Evolutionary conservation across 116 monocot genomes (phyloP).

Genomic region (Papilionanthe hybrid): DNA sequence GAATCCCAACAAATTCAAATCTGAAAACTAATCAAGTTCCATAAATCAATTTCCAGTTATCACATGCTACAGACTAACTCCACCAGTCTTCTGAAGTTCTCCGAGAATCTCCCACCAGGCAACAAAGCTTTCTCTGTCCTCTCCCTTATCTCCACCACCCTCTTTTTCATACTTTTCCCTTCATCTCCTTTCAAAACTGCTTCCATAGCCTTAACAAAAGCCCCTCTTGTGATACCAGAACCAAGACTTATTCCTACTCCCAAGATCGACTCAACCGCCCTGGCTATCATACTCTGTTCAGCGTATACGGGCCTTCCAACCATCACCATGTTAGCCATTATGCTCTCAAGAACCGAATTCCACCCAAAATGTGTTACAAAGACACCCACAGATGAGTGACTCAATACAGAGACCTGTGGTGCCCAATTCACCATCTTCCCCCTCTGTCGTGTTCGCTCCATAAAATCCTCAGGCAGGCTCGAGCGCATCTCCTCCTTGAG

Average conservation of each 20-base stretch:
- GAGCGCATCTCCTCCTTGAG: slow-evolving; percentile 10
- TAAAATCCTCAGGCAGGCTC: slow-evolving; percentile 28
- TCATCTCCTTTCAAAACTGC: slow-evolving; percentile 21
- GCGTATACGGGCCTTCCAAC: slow-evolving; percentile 34
- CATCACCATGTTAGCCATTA: slow-evolving; percentile 33
- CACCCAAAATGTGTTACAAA: slow-evolving; percentile 58
- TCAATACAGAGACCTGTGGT: slow-evolving; percentile 39
- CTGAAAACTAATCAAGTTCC: too few species aligned
- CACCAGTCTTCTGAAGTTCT: slow-evolving; percentile 12
- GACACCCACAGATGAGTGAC: slow-evolving; percentile 34
- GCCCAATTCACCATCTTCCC: slow-evolving; percentile 41
- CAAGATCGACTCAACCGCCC: slow-evolving; percentile 15
- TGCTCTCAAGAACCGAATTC: slow-evolving; percentile 44
- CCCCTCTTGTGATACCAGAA: slow-evolving; percentile 8
- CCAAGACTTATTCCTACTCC: slow-evolving; percentile 13
- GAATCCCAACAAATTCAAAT: too few species aligned
- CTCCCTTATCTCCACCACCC: slow-evolving; percentile 11
- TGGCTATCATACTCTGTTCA: slow-evolving; percentile 34
- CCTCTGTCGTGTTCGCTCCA: slow-evolving; percentile 18
- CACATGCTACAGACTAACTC: slow-evolving; percentile 10
- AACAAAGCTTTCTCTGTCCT: slow-evolving; percentile 5
- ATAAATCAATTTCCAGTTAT: too few species aligned
- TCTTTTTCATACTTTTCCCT: slow-evolving; percentile 32
- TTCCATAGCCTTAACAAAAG: slow-evolving; percentile 9
- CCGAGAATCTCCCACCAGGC: slow-evolving; percentile 14